Evolutionary conservation across 768 basidiomycete species (phyloP).

Genomic region (Lactarius sanguifluus): DNA sequence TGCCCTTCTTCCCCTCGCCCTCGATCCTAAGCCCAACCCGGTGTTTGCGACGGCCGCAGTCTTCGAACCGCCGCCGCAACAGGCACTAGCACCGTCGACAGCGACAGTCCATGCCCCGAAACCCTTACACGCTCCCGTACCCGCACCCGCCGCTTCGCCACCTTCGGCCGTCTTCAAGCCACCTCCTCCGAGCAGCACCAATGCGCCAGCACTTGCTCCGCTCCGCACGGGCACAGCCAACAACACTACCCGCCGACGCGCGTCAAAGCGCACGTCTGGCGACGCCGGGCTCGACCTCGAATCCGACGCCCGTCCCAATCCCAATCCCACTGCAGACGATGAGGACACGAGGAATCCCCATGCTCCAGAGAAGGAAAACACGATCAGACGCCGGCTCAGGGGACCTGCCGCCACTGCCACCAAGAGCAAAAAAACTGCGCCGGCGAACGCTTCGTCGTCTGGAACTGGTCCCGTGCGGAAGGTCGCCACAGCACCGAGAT

Average conservation of each 20-base stretch:
- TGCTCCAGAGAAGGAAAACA: constrained; percentile 29
- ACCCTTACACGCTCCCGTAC: constrained; percentile 11
- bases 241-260: constrained; percentile 34
- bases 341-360: constrained; percentile 13
- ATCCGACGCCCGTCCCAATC: constrained; percentile 19
- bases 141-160: constrained; percentile 23
- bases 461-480: constrained; percentile 24
- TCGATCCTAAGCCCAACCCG: background rate
- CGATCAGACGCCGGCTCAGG: constrained; percentile 26
- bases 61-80: constrained; percentile 8
- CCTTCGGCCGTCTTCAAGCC: constrained; percentile 11
- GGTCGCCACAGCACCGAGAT: constrained; percentile 17
- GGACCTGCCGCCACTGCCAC: constrained; percentile 13
- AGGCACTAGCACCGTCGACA: background rate
- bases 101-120: background rate
- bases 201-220: constrained; percentile 16
- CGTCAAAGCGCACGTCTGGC: constrained; percentile 18
- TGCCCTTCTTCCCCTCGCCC: background rate
- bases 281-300: constrained; percentile 23
- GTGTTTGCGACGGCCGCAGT: background rate
- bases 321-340: background rate
- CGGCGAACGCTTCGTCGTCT: background rate
- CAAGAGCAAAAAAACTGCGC: constrained; percentile 2
- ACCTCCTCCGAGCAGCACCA: background rate
- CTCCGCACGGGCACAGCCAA: constrained; percentile 21